A percentile compares a stretch with the other conserved stretches of the same genome.
These are phyloP conservation scores for Melampsora medusae DNA, from an alignment of 1,284 basidiomycete species.

Conservation along the genomic window DNA sequence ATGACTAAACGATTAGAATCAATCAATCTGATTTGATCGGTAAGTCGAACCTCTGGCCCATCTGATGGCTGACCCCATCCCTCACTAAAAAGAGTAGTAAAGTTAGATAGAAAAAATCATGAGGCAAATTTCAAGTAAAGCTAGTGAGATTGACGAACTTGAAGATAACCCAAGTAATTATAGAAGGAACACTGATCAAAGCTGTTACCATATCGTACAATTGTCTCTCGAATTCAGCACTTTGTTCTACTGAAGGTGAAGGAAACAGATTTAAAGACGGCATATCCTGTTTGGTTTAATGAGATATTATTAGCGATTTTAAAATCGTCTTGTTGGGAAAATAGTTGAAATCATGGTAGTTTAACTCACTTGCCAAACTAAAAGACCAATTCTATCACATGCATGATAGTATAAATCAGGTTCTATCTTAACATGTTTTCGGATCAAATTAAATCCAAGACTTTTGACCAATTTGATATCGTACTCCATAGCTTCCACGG, in stretches of 20 bases:
- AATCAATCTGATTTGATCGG: slow-evolving; percentile 5
- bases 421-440: slow-evolving; percentile 46
- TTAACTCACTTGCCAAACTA: slow-evolving; percentile 43
- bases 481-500: slow-evolving; percentile 41
- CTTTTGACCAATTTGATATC: slow-evolving; percentile 40
- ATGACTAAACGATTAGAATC: slow-evolving; percentile 25
- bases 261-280: slow-evolving; percentile 12
- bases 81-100: slow-evolving; percentile 11
- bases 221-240: slow-evolving; percentile 34
- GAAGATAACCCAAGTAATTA: slow-evolving; percentile 33
- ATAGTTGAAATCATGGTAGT: not conserved
- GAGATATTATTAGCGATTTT: not conserved
- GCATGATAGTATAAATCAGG: slow-evolving; percentile 43
- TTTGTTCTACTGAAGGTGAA: slow-evolving; percentile 17
- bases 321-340: not conserved
- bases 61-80: slow-evolving; percentile 31
- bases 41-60: slow-evolving; percentile 12
- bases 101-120: not conserved
- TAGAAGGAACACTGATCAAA: slow-evolving; percentile 29
- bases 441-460: slow-evolving; percentile 44
- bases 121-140: not conserved
- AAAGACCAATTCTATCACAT: slow-evolving; percentile 39
- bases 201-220: slow-evolving; percentile 22
- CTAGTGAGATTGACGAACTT: slow-evolving; percentile 14
- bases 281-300: slow-evolving; percentile 22